Conservation (phyloP, 2,329 filamentous ascomycete genomes). For the Rhytidhysteron rufulum region DNA sequence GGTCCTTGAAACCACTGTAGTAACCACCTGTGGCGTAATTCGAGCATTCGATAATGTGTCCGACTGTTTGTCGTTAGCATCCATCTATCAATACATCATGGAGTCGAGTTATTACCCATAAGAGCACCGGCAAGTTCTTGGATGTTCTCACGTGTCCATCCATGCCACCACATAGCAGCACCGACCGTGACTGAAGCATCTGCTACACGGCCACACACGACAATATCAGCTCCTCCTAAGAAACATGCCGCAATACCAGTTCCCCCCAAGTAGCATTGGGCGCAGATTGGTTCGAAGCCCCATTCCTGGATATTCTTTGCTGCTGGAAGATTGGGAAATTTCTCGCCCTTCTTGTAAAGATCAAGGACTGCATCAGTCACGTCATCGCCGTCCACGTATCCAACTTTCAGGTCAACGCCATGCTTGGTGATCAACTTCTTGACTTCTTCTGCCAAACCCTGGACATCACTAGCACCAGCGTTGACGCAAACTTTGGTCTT, state of each 20-base stretch:
- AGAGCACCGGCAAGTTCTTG: constrained; percentile 46
- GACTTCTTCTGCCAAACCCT: constrained; percentile 14
- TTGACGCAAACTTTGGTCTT: constrained; percentile 18
- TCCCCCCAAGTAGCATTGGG: constrained; percentile 23
- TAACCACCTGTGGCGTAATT: constrained; percentile 40
- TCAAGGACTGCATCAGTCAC: constrained; percentile 25
- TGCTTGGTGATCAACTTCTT: constrained; percentile 15
- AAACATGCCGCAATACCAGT: constrained; percentile 19
- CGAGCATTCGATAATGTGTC: constrained; percentile 51
- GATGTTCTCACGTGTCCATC: constrained; percentile 46
- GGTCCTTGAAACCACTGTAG: constrained; percentile 27
- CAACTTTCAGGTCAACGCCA: constrained; percentile 34
- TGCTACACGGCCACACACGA: constrained; percentile 19
- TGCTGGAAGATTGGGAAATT: constrained; percentile 16
- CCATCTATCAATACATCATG: constrained; percentile 1
- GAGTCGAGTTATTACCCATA: constrained; percentile 49
- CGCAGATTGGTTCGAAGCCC: constrained; percentile 20
- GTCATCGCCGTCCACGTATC: constrained; percentile 43
- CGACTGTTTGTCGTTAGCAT: neutral
- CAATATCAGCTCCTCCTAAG: constrained; percentile 18
- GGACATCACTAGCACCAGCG: constrained; percentile 17
- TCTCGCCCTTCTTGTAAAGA: constrained; percentile 16
- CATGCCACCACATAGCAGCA: constrained; percentile 52
- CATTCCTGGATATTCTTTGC: constrained; percentile 21
- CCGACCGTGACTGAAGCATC: constrained; percentile 43